These are phyloP conservation scores for Chlorella ohadii DNA, from an alignment of 139 green algal genomes.

Conservation along the genomic window DNA sequence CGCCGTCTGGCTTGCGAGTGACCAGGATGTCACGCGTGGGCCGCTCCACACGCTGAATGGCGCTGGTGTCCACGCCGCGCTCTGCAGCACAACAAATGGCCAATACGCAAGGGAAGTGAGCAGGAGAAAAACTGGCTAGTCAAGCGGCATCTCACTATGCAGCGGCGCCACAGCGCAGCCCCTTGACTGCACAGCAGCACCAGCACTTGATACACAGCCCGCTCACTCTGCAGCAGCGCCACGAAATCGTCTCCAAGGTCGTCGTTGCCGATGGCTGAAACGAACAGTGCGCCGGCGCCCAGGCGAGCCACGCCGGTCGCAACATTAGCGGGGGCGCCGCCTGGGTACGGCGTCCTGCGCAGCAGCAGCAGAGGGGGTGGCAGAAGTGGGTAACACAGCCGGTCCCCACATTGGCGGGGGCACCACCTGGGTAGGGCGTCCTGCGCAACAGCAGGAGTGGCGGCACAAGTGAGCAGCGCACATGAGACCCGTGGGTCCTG, in stretches of 20 bases:
- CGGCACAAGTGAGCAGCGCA: no score
- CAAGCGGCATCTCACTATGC: no score
- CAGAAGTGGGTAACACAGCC: no score
- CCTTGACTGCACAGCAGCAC: no score
- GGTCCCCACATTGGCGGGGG: no score
- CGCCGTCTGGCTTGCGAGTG: slow-evolving; percentile 64
- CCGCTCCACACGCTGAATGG: slow-evolving; percentile 62
- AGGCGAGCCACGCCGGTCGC: slow-evolving; percentile 69
- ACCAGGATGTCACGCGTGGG: slow-evolving; percentile 90
- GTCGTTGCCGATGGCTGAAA: slow-evolving; percentile 82
- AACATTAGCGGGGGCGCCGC: slow-evolving; percentile 87
- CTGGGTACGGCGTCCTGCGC: slow-evolving; percentile 82
- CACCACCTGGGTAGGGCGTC: no score
- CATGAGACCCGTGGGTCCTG: no score
- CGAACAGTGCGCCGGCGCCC: slow-evolving; percentile 62
- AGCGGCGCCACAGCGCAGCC: neutral
- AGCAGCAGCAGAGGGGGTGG: neutral
- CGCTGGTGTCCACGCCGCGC: slow-evolving; percentile 65
- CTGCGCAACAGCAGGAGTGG: no score
- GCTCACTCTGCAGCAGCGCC: slow-evolving; percentile 67
- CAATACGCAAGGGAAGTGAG: no score
- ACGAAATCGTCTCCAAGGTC: slow-evolving; percentile 75
- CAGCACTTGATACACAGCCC: no score
- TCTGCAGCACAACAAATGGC: slow-evolving; percentile 47
- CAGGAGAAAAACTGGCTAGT: no score